Conservation (phyloP, 441 rosid species). For the Manihot esculenta region DNA sequence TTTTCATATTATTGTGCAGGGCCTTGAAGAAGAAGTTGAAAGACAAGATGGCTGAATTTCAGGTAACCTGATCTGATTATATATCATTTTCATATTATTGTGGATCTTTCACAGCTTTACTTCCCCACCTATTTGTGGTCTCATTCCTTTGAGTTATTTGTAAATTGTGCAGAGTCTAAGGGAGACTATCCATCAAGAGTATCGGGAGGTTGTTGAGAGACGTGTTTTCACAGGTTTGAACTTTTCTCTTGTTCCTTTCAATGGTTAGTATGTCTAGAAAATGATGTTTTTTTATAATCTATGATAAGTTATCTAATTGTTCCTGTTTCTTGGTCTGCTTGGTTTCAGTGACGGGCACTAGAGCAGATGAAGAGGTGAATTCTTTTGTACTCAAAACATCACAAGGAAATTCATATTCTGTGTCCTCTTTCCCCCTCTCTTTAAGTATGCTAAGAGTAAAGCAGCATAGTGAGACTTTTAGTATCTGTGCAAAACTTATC, state of each 20-base stretch:
- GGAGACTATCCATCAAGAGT: conserved; percentile 90
- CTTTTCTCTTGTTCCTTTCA: conserved; percentile 10
- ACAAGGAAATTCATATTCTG: neutral
- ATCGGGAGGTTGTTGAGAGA: conserved; percentile 93
- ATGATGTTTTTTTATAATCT: conserved; percentile 10
- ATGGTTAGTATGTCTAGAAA: conserved; percentile 2
- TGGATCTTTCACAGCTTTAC: neutral
- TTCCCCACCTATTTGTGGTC: neutral
- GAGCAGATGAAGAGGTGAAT: conserved; percentile 91
- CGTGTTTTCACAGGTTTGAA: conserved; percentile 91
- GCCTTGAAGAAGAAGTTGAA: conserved; percentile 88
- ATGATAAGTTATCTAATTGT: conserved; percentile 22
- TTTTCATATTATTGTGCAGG: conserved; percentile 38
- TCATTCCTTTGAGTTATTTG: conserved; percentile 4
- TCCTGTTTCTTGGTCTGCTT: conserved; percentile 27
- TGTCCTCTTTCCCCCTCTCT: neutral
- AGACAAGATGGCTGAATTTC: conserved; percentile 93
- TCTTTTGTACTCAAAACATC: conserved; percentile 6
- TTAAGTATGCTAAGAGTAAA: neutral
- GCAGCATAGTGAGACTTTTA: neutral
- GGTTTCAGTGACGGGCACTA: conserved; percentile 76
- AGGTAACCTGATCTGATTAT: conserved; percentile 37
- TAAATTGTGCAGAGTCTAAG: conserved; percentile 60
- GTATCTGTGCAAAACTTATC: neutral
- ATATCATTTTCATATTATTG: too few species aligned